A percentile compares a stretch with the other conserved stretches of the same genome.
phyloP scores from a whole-genome alignment of 192 early-diverging fungal species.

The Entophlyctis luteolus region DNA sequence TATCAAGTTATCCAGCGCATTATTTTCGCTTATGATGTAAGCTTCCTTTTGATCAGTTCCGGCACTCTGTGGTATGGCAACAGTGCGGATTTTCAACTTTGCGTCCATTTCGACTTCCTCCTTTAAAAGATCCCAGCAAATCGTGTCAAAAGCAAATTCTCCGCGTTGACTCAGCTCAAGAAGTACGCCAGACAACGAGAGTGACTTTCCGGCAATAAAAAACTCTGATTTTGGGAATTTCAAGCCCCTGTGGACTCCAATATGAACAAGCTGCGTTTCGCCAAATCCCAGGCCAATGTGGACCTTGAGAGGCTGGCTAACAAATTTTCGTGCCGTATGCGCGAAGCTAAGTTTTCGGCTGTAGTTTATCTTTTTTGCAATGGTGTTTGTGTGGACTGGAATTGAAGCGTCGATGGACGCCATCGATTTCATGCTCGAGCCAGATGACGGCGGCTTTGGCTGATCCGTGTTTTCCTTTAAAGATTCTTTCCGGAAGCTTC shows the following conservation, averaged over 20 bases:
- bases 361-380: background rate
- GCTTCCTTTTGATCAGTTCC: background rate
- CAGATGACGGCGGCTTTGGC: background rate
- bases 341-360: background rate
- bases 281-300: slow-evolving; percentile 27
- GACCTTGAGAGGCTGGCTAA: slow-evolving; percentile 17
- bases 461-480: background rate
- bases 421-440: background rate
- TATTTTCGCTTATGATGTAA: background rate
- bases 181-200: background rate
- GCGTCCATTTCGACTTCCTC: background rate
- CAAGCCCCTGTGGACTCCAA: slow-evolving; percentile 1
- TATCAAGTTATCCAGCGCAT: background rate
- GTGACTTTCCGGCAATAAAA: slow-evolving; percentile 19
- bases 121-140: background rate
- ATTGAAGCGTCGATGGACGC: background rate
- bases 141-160: slow-evolving; percentile 2
- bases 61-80: background rate
- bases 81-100: too few relatives aligned
- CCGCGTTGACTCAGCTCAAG: slow-evolving; percentile 2
- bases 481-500: background rate
- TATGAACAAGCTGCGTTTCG: background rate
- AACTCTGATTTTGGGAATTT: slow-evolving; percentile 1
- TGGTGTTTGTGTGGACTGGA: background rate
- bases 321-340: background rate